Evolutionary conservation across 805 yeast species (phyloP).

Genomic region (Yarrowia alimentaria): DNA sequence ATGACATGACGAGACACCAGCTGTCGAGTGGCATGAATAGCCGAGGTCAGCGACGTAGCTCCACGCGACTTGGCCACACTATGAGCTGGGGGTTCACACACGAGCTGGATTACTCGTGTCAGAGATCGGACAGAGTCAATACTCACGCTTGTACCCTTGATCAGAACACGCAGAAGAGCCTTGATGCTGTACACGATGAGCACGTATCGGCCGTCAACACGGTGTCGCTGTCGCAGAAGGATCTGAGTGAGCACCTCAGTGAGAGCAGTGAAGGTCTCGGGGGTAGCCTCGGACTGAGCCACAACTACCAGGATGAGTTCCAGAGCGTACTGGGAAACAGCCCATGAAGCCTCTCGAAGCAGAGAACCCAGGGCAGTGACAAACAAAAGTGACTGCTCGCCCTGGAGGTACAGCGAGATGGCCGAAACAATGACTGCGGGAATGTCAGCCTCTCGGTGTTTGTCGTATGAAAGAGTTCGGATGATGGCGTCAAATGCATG

Average conservation of each 20-base stretch:
- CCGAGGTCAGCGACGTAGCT: conserved; percentile 51
- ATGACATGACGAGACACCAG: conserved; percentile 65
- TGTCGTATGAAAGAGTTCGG: not conserved
- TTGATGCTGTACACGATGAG: conserved; percentile 52
- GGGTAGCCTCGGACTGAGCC: conserved; percentile 35
- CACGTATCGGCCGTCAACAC: conserved; percentile 73
- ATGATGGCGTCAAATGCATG: conserved; percentile 7
- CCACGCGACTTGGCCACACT: conserved; percentile 36
- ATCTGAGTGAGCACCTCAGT: conserved; percentile 58
- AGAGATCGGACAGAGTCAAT: conserved; percentile 48
- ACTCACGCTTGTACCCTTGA: conserved; percentile 24
- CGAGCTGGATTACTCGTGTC: conserved; percentile 59
- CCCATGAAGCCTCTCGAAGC: conserved; percentile 53
- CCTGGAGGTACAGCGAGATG: conserved; percentile 8
- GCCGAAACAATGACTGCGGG: conserved; percentile 5
- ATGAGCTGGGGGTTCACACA: conserved; percentile 67
- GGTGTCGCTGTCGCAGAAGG: conserved; percentile 64
- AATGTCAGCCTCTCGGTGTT: conserved; percentile 1
- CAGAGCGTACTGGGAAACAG: conserved; percentile 61
- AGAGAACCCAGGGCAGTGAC: conserved; percentile 32
- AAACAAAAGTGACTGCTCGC: conserved; percentile 11
- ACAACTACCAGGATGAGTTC: conserved; percentile 53
- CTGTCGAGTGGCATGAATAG: conserved; percentile 52
- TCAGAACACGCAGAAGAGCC: conserved; percentile 44
- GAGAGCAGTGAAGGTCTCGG: conserved; percentile 42